These are phyloP conservation scores for Solanum sitiens DNA, from an alignment of 257 asterid genomes.

Conservation along the genomic window DNA sequence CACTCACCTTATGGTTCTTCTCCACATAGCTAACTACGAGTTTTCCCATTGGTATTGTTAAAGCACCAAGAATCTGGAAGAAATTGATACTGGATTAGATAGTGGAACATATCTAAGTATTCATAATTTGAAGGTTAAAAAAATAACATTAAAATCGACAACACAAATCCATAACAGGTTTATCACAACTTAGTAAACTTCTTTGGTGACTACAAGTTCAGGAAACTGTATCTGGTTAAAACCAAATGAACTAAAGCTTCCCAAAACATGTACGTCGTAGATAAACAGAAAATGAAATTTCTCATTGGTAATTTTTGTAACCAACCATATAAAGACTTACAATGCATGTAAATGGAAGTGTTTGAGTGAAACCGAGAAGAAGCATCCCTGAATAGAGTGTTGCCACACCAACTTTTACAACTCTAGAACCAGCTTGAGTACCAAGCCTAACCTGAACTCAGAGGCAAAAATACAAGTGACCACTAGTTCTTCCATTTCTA, in stretches of 20 bases:
- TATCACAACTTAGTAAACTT: not conserved
- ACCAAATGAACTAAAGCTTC: not conserved
- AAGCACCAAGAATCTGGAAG: slow-evolving; percentile 48
- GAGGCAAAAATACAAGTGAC: not conserved
- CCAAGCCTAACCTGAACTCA: slow-evolving; percentile 71
- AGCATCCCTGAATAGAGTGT: slow-evolving; percentile 42
- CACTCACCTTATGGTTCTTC: slow-evolving; percentile 51
- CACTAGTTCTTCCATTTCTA: not conserved
- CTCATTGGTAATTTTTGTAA: not conserved
- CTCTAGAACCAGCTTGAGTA: slow-evolving; percentile 44
- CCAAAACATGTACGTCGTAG: not conserved
- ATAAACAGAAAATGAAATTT: not conserved
- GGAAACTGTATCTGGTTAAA: not conserved
- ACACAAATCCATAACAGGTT: not conserved
- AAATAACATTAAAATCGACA: not conserved
- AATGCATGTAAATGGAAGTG: slow-evolving; percentile 53
- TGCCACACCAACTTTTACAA: slow-evolving; percentile 41
- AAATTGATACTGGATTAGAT: not conserved
- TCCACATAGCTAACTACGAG: slow-evolving; percentile 42
- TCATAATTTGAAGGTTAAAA: not conserved
- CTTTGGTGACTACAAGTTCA: not conserved
- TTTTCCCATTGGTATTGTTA: slow-evolving; percentile 60
- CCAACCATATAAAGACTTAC: slow-evolving; percentile 22
- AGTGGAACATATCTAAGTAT: not conserved
- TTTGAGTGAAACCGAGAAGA: slow-evolving; percentile 44